Evolutionary conservation across 805 yeast species (phyloP).

Genomic region (Wickerhamomyces ciferrii): DNA sequence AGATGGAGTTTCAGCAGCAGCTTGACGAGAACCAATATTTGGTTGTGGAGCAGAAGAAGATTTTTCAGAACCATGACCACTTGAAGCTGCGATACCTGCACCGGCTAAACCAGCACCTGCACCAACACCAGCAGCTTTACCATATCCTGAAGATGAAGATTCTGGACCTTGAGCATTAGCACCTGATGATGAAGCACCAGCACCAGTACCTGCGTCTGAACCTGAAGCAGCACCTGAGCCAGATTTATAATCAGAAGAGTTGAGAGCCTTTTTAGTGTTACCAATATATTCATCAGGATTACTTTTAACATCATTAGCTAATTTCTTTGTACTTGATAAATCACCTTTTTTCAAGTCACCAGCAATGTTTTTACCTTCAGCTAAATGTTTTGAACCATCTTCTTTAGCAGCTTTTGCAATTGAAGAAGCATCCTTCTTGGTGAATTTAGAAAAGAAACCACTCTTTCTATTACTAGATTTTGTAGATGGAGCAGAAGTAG

Average conservation of each 20-base stretch:
- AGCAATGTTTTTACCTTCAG: conserved; percentile 18
- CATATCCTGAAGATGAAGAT: neutral
- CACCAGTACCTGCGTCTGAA: neutral
- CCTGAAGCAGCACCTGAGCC: neutral
- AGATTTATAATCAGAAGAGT: neutral
- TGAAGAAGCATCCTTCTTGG: neutral
- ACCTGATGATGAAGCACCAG: neutral
- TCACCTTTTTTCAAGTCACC: conserved; percentile 15
- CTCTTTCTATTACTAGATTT: conserved; percentile 5
- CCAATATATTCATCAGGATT: conserved; percentile 4
- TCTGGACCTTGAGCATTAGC: neutral
- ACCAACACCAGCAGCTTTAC: neutral
- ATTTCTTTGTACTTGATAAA: conserved; percentile 13
- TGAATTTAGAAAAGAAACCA: conserved; percentile 6
- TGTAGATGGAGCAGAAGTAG: neutral
- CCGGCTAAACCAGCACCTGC: neutral
- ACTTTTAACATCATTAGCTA: conserved; percentile 1
- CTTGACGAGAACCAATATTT: neutral
- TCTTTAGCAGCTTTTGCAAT: conserved; percentile 1
- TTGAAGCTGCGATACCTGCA: neutral
- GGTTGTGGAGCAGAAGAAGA: neutral
- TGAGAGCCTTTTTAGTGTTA: conserved; percentile 4
- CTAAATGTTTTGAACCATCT: conserved; percentile 9
- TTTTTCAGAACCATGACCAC: neutral
- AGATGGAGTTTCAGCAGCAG: neutral